Percentiles rank a stretch among this genome's conserved stretches.
Conservation (phyloP, 1,139 yeast genomes). For the Zygotorulaspora mrakii region DNA sequence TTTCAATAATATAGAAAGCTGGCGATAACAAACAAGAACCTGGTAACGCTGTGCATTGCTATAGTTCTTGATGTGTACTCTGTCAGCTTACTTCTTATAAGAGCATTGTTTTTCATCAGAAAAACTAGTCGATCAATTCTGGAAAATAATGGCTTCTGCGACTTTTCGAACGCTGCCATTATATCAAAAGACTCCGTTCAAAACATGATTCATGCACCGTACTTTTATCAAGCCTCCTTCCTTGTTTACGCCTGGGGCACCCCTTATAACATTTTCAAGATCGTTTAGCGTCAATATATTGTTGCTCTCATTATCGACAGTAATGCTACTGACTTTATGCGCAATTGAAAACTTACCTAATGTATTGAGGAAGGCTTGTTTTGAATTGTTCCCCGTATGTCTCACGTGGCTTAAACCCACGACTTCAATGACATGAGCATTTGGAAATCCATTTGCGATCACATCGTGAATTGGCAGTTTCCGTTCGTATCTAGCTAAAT, state of each 20-base stretch:
- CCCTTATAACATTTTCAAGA: constrained; percentile 12
- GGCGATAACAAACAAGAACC: constrained; percentile 13
- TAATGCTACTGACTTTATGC: constrained; percentile 12
- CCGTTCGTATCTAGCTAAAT: constrained; percentile 11
- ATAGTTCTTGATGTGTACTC: constrained; percentile 10
- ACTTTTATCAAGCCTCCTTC: constrained; percentile 10
- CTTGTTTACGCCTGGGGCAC: constrained; percentile 9
- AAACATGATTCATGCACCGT: constrained; percentile 14
- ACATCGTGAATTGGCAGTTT: constrained; percentile 12
- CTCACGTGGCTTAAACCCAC: constrained; percentile 39
- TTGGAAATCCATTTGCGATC: constrained; percentile 10
- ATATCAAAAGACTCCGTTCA: constrained; percentile 13
- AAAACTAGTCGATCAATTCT: constrained; percentile 14
- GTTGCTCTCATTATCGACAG: constrained; percentile 11
- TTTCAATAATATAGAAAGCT: constrained; percentile 12
- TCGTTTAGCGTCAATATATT: constrained; percentile 10
- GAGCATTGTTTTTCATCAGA: constrained; percentile 11
- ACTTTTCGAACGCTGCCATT: constrained; percentile 10
- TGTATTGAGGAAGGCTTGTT: constrained; percentile 47
- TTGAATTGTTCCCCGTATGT: constrained; percentile 52
- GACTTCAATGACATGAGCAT: constrained; percentile 14
- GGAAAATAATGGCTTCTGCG: constrained; percentile 9
- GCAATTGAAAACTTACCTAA: constrained; percentile 27
- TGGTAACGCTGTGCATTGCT: constrained; percentile 9
- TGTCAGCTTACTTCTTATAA: constrained; percentile 12